phyloP scores from a whole-genome alignment of 768 basidiomycete species.

The Boletus rubropictus region DNA sequence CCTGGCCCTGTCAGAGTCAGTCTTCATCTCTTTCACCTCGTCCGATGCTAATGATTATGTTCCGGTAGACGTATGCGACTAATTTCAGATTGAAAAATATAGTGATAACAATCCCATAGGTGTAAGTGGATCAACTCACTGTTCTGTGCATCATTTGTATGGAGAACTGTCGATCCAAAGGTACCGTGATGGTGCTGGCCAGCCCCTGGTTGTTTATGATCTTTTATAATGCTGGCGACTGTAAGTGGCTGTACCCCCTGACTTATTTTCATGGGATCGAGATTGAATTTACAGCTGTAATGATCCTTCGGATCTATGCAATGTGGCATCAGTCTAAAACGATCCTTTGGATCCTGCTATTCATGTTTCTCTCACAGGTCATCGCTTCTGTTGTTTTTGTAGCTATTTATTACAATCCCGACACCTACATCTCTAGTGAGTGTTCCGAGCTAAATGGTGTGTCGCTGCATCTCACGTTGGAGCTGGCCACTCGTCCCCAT shows the following conservation, averaged over 20 bases:
- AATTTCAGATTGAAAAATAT: background rate
- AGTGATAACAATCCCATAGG: background rate
- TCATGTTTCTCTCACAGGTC: background rate
- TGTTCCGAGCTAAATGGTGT: background rate
- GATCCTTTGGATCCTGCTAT: background rate
- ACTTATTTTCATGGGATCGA: background rate
- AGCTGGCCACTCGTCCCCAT: background rate
- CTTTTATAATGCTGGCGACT: background rate
- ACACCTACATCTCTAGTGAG: background rate
- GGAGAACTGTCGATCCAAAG: background rate
- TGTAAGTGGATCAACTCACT: background rate
- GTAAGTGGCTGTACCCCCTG: background rate
- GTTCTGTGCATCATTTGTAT: background rate
- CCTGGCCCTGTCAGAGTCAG: background rate
- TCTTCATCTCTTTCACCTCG: background rate
- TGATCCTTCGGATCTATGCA: background rate
- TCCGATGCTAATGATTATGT: background rate
- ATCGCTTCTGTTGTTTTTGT: background rate
- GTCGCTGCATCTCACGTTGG: background rate
- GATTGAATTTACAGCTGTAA: background rate
- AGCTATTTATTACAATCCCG: background rate
- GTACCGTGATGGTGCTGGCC: background rate
- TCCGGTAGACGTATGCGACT: background rate
- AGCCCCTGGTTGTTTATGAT: background rate
- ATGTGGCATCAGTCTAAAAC: background rate